Conservation (phyloP, 179 eudicot species). For the Camellia oleifera region DNA sequence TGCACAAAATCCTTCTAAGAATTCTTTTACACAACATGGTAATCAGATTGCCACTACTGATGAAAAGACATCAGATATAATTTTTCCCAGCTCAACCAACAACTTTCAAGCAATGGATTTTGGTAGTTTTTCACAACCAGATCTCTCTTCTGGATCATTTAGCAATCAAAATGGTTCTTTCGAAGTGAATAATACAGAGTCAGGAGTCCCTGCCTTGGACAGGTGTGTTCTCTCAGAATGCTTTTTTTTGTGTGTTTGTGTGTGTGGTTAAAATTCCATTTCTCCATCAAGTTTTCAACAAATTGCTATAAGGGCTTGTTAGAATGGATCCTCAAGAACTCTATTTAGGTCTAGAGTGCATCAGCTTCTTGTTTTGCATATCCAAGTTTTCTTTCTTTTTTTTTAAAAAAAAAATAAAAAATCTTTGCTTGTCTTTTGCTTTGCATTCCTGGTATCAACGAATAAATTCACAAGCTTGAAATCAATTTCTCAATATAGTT, state of each 20-base stretch:
- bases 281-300: neutral
- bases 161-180: constrained; percentile 28
- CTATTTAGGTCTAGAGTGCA: no score
- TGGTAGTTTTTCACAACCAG: constrained; percentile 38
- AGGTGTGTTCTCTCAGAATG: constrained; percentile 37
- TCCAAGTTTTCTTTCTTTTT: no score
- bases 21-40: constrained; percentile 21
- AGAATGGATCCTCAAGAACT: neutral
- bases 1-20: constrained; percentile 26
- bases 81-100: constrained; percentile 30
- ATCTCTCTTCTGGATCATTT: constrained; percentile 32
- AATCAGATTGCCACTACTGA: constrained; percentile 20
- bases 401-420: no score
- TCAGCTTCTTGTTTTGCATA: neutral
- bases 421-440: neutral
- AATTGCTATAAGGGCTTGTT: neutral
- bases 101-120: constrained; percentile 36
- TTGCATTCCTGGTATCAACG: neutral
- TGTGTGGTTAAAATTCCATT: neutral
- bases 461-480: neutral
- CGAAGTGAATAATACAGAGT: constrained; percentile 20
- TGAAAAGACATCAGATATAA: constrained; percentile 25
- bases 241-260: neutral
- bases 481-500: neutral
- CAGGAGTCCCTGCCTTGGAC: constrained; percentile 35